Conservation (phyloP, 768 basidiomycete genomes). For the Trametes cubensis region DNA sequence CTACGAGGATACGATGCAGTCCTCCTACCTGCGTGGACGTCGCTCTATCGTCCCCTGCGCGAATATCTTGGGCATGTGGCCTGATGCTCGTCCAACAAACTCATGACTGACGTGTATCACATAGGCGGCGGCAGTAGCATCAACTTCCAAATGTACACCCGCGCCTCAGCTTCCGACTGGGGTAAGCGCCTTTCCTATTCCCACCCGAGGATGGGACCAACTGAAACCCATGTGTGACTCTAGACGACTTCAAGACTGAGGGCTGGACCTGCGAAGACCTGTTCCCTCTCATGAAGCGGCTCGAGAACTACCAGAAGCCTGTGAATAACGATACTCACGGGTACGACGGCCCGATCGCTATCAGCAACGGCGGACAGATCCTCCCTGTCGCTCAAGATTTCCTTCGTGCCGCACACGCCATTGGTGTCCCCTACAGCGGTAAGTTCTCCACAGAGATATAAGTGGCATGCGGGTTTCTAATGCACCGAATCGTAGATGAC, state of each 20-base stretch:
- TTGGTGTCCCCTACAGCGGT: slow-evolving; percentile 70
- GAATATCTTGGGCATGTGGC: slow-evolving; percentile 41
- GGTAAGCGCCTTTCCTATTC: slow-evolving; percentile 39
- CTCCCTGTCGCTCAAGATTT: slow-evolving; percentile 70
- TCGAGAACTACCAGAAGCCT: slow-evolving; percentile 80
- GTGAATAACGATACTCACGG: slow-evolving; percentile 68
- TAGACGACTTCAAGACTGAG: slow-evolving; percentile 73
- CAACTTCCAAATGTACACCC: slow-evolving; percentile 81
- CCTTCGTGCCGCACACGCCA: slow-evolving; percentile 59
- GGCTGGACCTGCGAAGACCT: slow-evolving; percentile 73
- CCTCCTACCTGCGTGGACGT: slow-evolving; percentile 61
- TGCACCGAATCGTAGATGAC: slow-evolving; percentile 47
- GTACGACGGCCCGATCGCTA: slow-evolving; percentile 74
- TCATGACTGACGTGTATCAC: neutral
- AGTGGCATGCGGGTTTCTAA: neutral
- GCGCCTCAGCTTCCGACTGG: slow-evolving; percentile 73
- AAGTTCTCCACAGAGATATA: slow-evolving; percentile 24
- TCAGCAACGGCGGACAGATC: slow-evolving; percentile 69
- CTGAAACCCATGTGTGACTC: slow-evolving; percentile 2
- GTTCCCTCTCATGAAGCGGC: slow-evolving; percentile 70
- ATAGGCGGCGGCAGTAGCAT: slow-evolving; percentile 48
- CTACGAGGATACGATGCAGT: slow-evolving; percentile 63
- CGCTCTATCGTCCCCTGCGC: slow-evolving; percentile 72
- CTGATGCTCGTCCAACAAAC: neutral
- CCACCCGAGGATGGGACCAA: neutral